Percentiles rank a stretch among this genome's conserved stretches.
phyloP scores from a whole-genome alignment of 495 filamentous ascomycete species.

The Penicillium pulvis region DNA sequence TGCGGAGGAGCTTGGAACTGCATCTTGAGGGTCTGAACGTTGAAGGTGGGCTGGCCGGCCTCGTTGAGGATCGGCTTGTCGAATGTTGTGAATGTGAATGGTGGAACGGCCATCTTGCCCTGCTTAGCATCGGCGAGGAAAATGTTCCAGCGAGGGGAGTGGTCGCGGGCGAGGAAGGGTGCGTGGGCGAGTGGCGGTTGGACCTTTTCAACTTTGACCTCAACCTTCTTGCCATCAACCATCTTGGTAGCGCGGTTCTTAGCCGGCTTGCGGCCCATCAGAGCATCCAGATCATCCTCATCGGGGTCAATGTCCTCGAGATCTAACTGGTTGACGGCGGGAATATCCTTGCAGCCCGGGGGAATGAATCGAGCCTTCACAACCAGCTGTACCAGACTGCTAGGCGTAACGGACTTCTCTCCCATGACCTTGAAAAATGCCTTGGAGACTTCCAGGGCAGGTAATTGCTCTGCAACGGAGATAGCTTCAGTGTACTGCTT shows the following conservation, averaged over 20 bases:
- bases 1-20: conserved; percentile 97
- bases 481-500: conserved; percentile 76
- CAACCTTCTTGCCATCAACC: conserved; percentile 54
- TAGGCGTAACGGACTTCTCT: conserved; percentile 89
- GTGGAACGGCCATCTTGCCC: conserved; percentile 92
- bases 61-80: conserved; percentile 80
- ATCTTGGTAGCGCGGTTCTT: conserved; percentile 60
- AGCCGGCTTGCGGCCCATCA: conserved; percentile 73
- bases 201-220: conserved; percentile 56
- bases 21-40: conserved; percentile 93
- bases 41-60: conserved; percentile 78
- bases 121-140: conserved; percentile 93
- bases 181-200: conserved; percentile 84
- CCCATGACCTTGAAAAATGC: conserved; percentile 98
- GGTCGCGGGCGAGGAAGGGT: conserved; percentile 85
- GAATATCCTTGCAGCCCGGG: conserved; percentile 73
- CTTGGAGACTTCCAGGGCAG: conserved; percentile 81
- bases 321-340: conserved; percentile 72
- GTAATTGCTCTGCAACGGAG: conserved; percentile 76
- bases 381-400: conserved; percentile 88
- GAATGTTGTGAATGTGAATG: conserved; percentile 86
- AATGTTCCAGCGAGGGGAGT: conserved; percentile 86
- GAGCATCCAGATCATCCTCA: conserved; percentile 87
- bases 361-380: conserved; percentile 94
- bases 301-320: conserved; percentile 90